phyloP scores from a whole-genome alignment of 306 rosid species.

The Hylodesmum podocarpum region DNA sequence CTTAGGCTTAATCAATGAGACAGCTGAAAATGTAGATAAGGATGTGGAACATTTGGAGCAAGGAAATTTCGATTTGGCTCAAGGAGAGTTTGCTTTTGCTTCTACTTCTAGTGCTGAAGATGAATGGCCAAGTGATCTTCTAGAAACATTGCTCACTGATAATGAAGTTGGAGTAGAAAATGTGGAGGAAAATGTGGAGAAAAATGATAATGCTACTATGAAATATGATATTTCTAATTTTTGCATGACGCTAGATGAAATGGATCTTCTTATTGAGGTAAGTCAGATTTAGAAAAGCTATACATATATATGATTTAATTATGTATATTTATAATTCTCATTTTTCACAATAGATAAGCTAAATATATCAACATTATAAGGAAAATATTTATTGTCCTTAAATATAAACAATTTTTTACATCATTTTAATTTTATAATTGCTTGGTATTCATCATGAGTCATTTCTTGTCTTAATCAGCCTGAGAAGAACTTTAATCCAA shows the following conservation, averaged over 20 bases:
- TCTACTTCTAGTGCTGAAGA: not conserved
- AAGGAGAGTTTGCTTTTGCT: not conserved
- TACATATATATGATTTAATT: not conserved
- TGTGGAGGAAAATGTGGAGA: not conserved
- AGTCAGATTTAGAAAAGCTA: not conserved
- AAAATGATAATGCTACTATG: not conserved
- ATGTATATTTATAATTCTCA: too few relatives aligned
- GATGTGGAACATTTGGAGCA: not conserved
- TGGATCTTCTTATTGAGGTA: slow-evolving; percentile 25
- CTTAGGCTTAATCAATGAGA: not conserved
- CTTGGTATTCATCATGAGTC: not conserved
- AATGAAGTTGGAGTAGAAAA: slow-evolving; percentile 14
- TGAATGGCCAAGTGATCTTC: not conserved
- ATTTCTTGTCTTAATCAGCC: slow-evolving; percentile 9
- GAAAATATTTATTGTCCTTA: too few relatives aligned
- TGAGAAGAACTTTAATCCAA: not conserved
- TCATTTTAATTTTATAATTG: not conserved
- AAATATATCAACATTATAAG: too few relatives aligned
- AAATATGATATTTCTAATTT: not conserved
- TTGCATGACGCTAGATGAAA: not conserved
- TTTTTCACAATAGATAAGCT: too few relatives aligned
- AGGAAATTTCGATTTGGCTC: slow-evolving; percentile 2
- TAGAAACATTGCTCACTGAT: not conserved
- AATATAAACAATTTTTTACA: too few relatives aligned
- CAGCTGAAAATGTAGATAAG: not conserved